Base-by-base conservation (phyloP, 148 eudicot species). In the Rhododendron kiyosumense region DNA sequence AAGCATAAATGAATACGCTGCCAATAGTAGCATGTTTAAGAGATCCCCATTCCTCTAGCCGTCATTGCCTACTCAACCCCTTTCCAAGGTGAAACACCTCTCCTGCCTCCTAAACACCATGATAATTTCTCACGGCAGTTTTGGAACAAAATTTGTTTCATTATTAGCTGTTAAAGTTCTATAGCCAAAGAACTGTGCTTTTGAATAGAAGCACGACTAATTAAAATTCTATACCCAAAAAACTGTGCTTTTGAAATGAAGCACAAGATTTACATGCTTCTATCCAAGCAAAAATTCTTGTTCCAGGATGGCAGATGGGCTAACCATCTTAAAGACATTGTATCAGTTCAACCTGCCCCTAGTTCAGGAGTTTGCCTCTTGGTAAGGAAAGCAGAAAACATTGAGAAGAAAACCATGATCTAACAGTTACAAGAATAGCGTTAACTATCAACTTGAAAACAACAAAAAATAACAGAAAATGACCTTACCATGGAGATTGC, bases 401-500 rank as follows among this genome's bases (percentile, higher is more conserved):
- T 18, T 41, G 43, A 76, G 48, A 15, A 76, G 79, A 82, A 63
- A 13, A 13, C 32, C 30, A 7, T 82, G 54, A 41, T 41, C 24
- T 38, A 57, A 32, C 32, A 83, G 24, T 54, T 24, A 52, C 5
- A 26, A 5, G 30, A 83, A 10, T 8, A 41, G 78, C 5, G 24
- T 49, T 15, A 20, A 36, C 30, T 12, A 43, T 49, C 63, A 79
- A 45, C 69, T 69, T n/a, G 43, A 45, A 51, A 78, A 38, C 43
- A n/a, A 78, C 61, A 65, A 45, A 28, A 57, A 54, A 36, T 36
- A 20, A 69, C 43, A 67, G 82, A 83, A n/a, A 79, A 43, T 18
- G 17, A 32, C 41, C 81, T 86, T 92, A 93, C 99, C 99, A 94
- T 91, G 38, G 97, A 95, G 82, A 96, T 92, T 51, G 99, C 97